Conservation (phyloP, 352 stramenopile species). For the Pythium pyrilobum region DNA sequence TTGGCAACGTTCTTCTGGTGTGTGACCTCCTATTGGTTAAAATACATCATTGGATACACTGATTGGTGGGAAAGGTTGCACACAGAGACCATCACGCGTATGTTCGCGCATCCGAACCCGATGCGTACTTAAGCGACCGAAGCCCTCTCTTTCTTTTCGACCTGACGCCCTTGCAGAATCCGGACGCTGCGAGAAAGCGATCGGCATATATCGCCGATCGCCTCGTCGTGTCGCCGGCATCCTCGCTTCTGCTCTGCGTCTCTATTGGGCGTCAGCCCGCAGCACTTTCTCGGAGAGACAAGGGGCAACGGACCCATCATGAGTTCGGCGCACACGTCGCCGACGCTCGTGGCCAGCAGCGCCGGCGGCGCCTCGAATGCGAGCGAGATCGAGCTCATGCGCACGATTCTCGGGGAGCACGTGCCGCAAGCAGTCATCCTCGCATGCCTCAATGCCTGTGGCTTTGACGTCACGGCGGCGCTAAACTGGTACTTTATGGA, state of each 20-base stretch:
- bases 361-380: slow-evolving; percentile 25
- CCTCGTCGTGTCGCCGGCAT: too few species aligned
- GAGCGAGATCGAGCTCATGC: slow-evolving; percentile 83
- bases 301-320: neutral
- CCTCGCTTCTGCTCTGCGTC: too few species aligned
- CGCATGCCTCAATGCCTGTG: slow-evolving; percentile 74
- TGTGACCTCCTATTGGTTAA: slow-evolving; percentile 1
- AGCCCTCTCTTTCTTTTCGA: too few species aligned
- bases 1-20: neutral
- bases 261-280: too few species aligned
- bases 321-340: slow-evolving; percentile 9
- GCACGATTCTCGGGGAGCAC: slow-evolving; percentile 82
- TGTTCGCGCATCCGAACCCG: too few species aligned
- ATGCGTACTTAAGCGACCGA: too few species aligned
- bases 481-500: slow-evolving; percentile 89
- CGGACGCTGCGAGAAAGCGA: too few species aligned
- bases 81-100: too few species aligned
- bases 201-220: too few species aligned
- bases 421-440: slow-evolving; percentile 83
- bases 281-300: neutral
- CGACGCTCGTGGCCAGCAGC: neutral
- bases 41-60: neutral
- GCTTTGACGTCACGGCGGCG: slow-evolving; percentile 78
- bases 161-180: too few species aligned
- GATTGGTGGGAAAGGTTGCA: too few species aligned